These are phyloP conservation scores for Podospora pseudoanserina DNA, from an alignment of 495 filamentous ascomycete species.

Conservation along the genomic window DNA sequence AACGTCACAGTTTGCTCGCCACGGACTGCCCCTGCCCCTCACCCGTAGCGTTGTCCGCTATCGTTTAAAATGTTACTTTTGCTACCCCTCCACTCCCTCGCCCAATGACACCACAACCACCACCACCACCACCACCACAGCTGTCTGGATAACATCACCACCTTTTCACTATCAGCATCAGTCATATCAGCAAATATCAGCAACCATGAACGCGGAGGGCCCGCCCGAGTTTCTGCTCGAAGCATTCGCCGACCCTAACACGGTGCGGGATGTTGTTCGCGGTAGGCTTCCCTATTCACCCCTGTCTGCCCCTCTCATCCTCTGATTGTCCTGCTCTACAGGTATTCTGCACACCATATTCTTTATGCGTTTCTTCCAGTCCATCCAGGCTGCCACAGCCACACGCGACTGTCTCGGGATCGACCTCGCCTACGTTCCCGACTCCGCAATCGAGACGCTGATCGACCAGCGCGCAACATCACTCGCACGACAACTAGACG, in stretches of 20 bases:
- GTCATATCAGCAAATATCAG: background rate
- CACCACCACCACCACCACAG: background rate
- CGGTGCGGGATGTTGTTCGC: slow-evolving; percentile 87
- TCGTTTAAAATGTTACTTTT: background rate
- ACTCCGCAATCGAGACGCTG: slow-evolving; percentile 83
- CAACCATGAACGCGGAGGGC: slow-evolving; percentile 51
- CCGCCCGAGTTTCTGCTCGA: slow-evolving; percentile 82
- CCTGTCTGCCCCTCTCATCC: slow-evolving; percentile 11
- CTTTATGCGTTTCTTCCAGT: slow-evolving; percentile 96
- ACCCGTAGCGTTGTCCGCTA: slow-evolving; percentile 2
- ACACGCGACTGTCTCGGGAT: slow-evolving; percentile 89
- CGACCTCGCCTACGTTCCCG: slow-evolving; percentile 83
- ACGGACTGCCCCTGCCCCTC: background rate
- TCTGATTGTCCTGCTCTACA: slow-evolving; percentile 30
- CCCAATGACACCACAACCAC: slow-evolving; percentile 1
- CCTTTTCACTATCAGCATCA: slow-evolving; percentile 2
- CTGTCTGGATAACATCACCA: background rate
- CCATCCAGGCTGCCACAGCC: slow-evolving; percentile 61
- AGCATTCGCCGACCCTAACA: slow-evolving; percentile 74
- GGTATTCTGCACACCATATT: slow-evolving; percentile 96
- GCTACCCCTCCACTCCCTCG: slow-evolving; percentile 6
- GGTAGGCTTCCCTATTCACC: slow-evolving; percentile 50
- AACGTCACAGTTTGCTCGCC: background rate
- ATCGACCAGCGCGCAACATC: slow-evolving; percentile 81
- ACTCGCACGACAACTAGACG: slow-evolving; percentile 64